These are phyloP conservation scores for Coffea humblotiana DNA, from an alignment of 305 asterid species.

Conservation along the genomic window DNA sequence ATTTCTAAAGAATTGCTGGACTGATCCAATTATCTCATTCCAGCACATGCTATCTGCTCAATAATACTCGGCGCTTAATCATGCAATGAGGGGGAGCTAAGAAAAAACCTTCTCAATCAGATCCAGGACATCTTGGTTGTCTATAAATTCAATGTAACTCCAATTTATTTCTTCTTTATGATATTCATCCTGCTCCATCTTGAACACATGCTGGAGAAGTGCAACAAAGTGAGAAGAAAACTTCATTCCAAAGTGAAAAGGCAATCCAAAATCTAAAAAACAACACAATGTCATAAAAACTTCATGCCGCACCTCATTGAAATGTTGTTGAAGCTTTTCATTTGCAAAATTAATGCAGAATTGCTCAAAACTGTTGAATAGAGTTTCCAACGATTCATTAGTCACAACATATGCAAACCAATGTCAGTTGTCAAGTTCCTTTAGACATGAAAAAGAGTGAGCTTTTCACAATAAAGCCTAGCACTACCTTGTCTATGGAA, in stretches of 20 bases:
- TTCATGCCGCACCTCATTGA: slow-evolving; percentile 75
- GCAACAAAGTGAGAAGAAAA: slow-evolving; percentile 13
- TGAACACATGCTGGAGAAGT: slow-evolving; percentile 88
- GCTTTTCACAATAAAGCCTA: neutral
- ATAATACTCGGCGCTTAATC: neutral
- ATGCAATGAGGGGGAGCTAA: neutral
- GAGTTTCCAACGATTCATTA: slow-evolving; percentile 27
- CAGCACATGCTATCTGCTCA: neutral
- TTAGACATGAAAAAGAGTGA: neutral
- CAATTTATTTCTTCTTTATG: slow-evolving; percentile 86
- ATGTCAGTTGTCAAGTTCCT: neutral
- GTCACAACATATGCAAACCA: slow-evolving; percentile 19
- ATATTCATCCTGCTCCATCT: slow-evolving; percentile 99
- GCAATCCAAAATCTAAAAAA: slow-evolving; percentile 25
- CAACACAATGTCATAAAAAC: slow-evolving; percentile 20
- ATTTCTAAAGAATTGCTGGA: neutral
- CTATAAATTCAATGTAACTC: slow-evolving; percentile 98
- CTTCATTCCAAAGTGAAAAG: slow-evolving; percentile 7
- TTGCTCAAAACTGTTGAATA: slow-evolving; percentile 84
- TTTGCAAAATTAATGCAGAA: slow-evolving; percentile 98
- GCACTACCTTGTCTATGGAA: neutral
- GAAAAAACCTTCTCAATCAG: slow-evolving; percentile 82
- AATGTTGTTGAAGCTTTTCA: slow-evolving; percentile 99
- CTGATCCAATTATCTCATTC: neutral
- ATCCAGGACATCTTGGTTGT: slow-evolving; percentile 98